Conservation (phyloP, 1,139 yeast genomes). For the Zygotorulaspora mrakii region DNA sequence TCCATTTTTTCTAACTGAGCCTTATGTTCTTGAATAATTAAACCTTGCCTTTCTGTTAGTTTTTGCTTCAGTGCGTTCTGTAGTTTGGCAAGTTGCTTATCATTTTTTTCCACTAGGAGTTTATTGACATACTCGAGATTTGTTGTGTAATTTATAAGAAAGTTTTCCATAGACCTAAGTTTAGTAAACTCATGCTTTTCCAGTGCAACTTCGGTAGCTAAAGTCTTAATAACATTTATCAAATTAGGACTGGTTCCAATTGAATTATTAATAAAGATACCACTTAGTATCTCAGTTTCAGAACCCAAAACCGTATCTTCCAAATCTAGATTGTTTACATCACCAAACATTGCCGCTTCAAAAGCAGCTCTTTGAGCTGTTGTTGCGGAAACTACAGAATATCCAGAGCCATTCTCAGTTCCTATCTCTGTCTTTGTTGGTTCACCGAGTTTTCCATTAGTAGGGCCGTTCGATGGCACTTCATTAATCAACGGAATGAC, state of each 20-base stretch:
- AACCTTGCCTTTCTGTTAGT: constrained; percentile 27
- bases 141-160: constrained; percentile 24
- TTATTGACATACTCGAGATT: constrained; percentile 20
- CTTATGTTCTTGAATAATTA: constrained; percentile 23
- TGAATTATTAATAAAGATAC: constrained; percentile 60
- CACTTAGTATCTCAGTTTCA: constrained; percentile 53
- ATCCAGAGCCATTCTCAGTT: constrained; percentile 17
- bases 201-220: constrained; percentile 46
- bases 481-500: constrained; percentile 47
- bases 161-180: constrained; percentile 41
- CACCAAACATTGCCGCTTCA: constrained; percentile 79
- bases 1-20: constrained; percentile 27
- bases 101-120: constrained; percentile 18
- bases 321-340: constrained; percentile 53
- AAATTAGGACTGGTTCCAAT: constrained; percentile 53
- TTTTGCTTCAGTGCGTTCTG: constrained; percentile 17
- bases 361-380: constrained; percentile 43
- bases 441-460: constrained; percentile 1
- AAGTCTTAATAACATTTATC: constrained; percentile 45
- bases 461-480: constrained; percentile 5
- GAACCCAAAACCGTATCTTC: constrained; percentile 61
- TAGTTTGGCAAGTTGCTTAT: constrained; percentile 15
- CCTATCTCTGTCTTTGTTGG: constrained; percentile 15
- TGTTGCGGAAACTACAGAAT: constrained; percentile 19
- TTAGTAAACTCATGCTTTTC: constrained; percentile 46